These are phyloP conservation scores for Aphanomyces cochlioides DNA, from an alignment of 352 stramenopile genomes.

Conservation along the genomic window DNA sequence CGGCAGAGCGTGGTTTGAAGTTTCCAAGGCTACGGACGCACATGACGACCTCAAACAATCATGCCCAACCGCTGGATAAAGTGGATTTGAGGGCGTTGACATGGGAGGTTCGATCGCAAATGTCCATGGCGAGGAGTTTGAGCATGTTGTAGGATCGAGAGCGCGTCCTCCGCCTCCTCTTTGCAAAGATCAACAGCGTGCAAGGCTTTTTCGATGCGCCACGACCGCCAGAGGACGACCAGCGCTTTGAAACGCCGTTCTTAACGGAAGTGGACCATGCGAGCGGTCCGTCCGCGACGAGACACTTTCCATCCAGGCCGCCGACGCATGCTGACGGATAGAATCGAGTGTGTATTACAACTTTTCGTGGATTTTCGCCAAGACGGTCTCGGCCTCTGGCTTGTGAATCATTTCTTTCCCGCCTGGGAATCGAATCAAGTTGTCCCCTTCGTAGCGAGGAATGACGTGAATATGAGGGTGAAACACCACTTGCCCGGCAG, in stretches of 20 bases:
- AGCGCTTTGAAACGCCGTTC: constrained; percentile 16
- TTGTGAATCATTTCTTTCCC: constrained; percentile 58
- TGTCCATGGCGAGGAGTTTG: not conserved
- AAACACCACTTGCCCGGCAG: constrained; percentile 68
- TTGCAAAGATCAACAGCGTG: constrained; percentile 90
- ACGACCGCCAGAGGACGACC: not conserved
- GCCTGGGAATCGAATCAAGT: constrained; percentile 50
- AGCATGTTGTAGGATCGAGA: constrained; percentile 60
- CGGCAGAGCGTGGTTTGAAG: constrained; percentile 28
- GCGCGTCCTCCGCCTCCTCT: constrained; percentile 89
- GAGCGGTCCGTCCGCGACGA: not conserved
- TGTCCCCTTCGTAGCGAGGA: constrained; percentile 61
- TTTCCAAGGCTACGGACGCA: constrained; percentile 27
- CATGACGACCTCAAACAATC: not conserved
- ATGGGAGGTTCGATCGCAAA: constrained; percentile 47
- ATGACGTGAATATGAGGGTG: constrained; percentile 81
- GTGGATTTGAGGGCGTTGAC: constrained; percentile 86
- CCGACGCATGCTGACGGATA: constrained; percentile 2
- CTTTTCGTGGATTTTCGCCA: constrained; percentile 73
- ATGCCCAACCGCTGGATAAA: constrained; percentile 40
- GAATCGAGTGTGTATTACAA: constrained; percentile 37
- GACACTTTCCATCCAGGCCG: constrained; percentile 15
- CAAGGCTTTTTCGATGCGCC: constrained; percentile 40
- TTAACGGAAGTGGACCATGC: constrained; percentile 10
- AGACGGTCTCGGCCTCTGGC: constrained; percentile 53